These are phyloP conservation scores for Biscogniauxia marginata DNA, from an alignment of 2,329 filamentous ascomycete species.

Conservation along the genomic window DNA sequence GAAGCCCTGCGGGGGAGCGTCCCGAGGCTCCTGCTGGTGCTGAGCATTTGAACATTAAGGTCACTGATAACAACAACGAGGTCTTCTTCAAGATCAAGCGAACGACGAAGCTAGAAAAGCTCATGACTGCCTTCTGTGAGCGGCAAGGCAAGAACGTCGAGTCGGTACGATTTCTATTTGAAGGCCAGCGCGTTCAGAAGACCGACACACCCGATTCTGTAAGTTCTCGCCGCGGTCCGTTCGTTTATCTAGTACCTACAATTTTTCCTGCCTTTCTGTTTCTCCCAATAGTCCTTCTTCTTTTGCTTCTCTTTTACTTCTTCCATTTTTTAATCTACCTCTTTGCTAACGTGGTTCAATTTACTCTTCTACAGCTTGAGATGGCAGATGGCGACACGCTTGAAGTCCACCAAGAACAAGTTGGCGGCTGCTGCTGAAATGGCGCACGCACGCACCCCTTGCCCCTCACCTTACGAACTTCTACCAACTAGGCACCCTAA, in stretches of 20 bases:
- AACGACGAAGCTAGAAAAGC: constrained; percentile 90
- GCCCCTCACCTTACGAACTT: background rate
- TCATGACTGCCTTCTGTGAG: constrained; percentile 98
- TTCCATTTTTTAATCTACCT: too few relatives aligned
- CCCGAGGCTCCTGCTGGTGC: constrained; percentile 44
- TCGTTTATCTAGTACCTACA: background rate
- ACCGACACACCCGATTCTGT: constrained; percentile 90
- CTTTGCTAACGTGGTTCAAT: constrained; percentile 6
- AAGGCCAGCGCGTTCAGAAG: constrained; percentile 87
- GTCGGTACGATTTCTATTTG: constrained; percentile 92
- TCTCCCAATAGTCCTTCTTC: too few relatives aligned
- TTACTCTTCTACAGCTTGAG: constrained; percentile 65
- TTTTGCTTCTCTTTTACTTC: background rate
- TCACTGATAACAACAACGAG: constrained; percentile 98
- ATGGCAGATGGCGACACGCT: constrained; percentile 96
- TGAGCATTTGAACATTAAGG: constrained; percentile 97
- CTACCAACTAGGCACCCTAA: background rate
- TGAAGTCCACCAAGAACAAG: constrained; percentile 97
- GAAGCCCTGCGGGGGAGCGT: constrained; percentile 43
- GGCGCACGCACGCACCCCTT: constrained; percentile 25
- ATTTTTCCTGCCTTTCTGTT: constrained; percentile 1
- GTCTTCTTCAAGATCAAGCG: constrained; percentile 99
- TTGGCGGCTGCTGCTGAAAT: constrained; percentile 60
- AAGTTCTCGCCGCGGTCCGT: constrained; percentile 42
- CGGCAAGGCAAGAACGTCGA: constrained; percentile 83